Evolutionary conservation across 1,284 basidiomycete species (phyloP).

Genomic region (Marasmius tenuissimus): DNA sequence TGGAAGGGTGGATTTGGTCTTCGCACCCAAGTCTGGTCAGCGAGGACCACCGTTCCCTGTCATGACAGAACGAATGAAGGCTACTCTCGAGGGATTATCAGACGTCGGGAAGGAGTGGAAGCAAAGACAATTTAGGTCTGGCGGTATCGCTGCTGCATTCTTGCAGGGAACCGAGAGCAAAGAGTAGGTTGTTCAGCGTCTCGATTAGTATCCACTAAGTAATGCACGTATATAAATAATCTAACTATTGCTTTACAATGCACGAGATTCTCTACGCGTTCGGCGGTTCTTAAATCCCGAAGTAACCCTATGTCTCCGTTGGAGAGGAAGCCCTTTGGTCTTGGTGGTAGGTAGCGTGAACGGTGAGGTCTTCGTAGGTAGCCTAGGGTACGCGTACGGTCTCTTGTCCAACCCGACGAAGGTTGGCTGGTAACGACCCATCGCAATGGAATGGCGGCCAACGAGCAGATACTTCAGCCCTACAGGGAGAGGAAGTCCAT

Average conservation of each 20-base stretch:
- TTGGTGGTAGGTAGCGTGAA: neutral
- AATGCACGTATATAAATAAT: neutral
- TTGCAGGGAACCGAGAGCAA: conserved; percentile 34
- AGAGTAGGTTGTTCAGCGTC: neutral
- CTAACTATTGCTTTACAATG: neutral
- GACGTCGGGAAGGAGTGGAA: conserved; percentile 57
- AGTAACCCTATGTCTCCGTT: neutral
- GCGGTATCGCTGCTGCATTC: conserved; percentile 38
- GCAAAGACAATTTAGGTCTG: conserved; percentile 35
- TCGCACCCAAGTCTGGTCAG: conserved; percentile 49
- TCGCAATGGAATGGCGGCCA: conserved; percentile 18
- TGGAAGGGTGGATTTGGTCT: conserved; percentile 55
- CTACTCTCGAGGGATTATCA: conserved; percentile 37
- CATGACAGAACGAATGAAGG: conserved; percentile 41
- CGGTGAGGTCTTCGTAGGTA: neutral
- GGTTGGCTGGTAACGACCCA: neutral
- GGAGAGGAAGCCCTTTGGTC: neutral
- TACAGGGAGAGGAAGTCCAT: conserved; percentile 47
- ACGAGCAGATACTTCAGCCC: conserved; percentile 45
- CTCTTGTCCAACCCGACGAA: neutral
- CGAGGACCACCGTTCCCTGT: conserved; percentile 28
- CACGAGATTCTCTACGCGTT: no score
- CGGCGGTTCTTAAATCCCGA: neutral
- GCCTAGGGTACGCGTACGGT: neutral
- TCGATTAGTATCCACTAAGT: neutral